A percentile compares a stretch with the other conserved stretches of the same genome.
phyloP scores from a whole-genome alignment of 2,329 filamentous ascomycete species.

The Truncatella angustata region DNA sequence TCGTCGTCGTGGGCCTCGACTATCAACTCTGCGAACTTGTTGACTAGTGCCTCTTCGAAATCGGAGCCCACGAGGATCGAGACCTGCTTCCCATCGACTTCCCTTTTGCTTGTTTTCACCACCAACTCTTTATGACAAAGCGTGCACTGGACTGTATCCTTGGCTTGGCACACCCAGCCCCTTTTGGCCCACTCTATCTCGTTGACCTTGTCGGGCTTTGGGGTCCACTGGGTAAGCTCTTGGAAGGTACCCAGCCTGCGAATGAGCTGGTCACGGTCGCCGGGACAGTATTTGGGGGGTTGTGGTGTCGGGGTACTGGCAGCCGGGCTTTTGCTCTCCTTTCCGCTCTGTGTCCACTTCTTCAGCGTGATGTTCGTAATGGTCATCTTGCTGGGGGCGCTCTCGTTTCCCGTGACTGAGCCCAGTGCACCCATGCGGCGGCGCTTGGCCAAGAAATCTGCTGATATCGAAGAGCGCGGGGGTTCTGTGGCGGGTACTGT shows the following conservation, averaged over 20 bases:
- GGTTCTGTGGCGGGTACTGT: conserved; percentile 12
- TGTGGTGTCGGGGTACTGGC: conserved; percentile 16
- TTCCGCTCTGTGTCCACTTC: conserved; percentile 33
- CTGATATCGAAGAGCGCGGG: conserved; percentile 25
- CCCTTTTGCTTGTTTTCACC: conserved; percentile 69
- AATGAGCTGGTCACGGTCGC: conserved; percentile 80
- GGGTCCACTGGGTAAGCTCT: conserved; percentile 89
- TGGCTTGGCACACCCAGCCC: conserved; percentile 83
- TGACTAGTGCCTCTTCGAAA: conserved; percentile 68
- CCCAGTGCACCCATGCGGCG: conserved; percentile 47
- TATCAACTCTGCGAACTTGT: conserved; percentile 73
- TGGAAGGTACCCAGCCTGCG: conserved; percentile 82
- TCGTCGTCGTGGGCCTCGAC: conserved; percentile 72
- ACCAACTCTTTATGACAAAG: conserved; percentile 82
- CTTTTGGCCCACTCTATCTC: conserved; percentile 94
- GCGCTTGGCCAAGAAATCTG: conserved; percentile 50
- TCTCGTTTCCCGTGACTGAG: conserved; percentile 36
- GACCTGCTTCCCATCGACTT: conserved; percentile 54
- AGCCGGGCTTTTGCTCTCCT: conserved; percentile 5
- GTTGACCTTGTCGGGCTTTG: conserved; percentile 80
- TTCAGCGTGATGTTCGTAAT: conserved; percentile 41
- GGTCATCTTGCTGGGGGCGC: conserved; percentile 26
- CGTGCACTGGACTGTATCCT: conserved; percentile 81
- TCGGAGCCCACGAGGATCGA: conserved; percentile 56
- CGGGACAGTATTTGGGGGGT: conserved; percentile 75